These are phyloP conservation scores for Sclerospora graminicola DNA, from an alignment of 352 stramenopile species.

Conservation along the genomic window DNA sequence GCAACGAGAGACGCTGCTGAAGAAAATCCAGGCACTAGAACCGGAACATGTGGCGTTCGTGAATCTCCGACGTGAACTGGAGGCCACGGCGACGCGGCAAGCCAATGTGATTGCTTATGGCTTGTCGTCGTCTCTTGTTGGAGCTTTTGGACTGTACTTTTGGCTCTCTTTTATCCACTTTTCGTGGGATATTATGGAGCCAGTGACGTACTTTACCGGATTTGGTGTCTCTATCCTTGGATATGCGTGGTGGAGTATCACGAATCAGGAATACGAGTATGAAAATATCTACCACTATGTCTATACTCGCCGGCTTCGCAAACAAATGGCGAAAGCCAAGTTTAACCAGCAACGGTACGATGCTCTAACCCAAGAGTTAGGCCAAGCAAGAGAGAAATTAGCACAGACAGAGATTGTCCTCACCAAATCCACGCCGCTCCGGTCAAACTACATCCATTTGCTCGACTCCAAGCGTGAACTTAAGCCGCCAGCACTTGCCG, in stretches of 20 bases:
- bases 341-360: constrained; percentile 49
- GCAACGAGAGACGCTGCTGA: constrained; percentile 46
- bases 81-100: constrained; percentile 46
- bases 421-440: constrained; percentile 47
- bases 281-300: constrained; percentile 83
- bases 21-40: constrained; percentile 59
- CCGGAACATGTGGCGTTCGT: constrained; percentile 56
- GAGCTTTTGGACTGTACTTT: constrained; percentile 77
- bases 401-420: constrained; percentile 48
- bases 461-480: constrained; percentile 24
- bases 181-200: constrained; percentile 87
- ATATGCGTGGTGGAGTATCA: constrained; percentile 79
- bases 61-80: constrained; percentile 53
- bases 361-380: constrained; percentile 29
- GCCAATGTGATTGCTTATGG: constrained; percentile 44
- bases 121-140: constrained; percentile 53
- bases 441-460: constrained; percentile 61
- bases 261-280: constrained; percentile 84
- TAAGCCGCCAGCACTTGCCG: constrained; percentile 14
- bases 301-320: constrained; percentile 50
- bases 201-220: constrained; percentile 83
- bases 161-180: constrained; percentile 86
- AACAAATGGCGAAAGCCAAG: constrained; percentile 41
- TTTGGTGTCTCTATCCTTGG: constrained; percentile 69
- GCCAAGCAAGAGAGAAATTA: constrained; percentile 27